A percentile compares a stretch with the other conserved stretches of the same genome.
These are phyloP conservation scores for Gossypium ekmanianum DNA, from an alignment of 345 rosid genomes.

Conservation along the genomic window DNA sequence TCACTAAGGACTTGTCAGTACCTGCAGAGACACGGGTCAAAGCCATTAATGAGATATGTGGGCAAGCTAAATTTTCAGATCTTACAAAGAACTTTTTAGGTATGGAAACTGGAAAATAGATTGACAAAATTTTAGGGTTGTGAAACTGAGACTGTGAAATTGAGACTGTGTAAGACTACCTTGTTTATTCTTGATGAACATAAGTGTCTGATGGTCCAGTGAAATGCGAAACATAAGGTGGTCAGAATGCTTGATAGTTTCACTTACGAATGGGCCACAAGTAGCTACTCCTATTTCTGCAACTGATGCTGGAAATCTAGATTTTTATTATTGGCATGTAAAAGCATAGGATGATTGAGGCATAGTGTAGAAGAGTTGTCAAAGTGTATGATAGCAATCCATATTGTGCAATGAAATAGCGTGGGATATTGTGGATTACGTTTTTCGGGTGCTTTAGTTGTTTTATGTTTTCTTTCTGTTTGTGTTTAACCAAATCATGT, in stretches of 20 bases:
- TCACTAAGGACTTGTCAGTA: slow-evolving; percentile 74
- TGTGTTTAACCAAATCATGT: no score
- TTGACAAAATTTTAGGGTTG: no score
- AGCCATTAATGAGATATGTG: slow-evolving; percentile 58
- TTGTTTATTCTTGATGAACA: neutral
- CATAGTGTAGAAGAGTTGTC: neutral
- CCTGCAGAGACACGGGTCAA: slow-evolving; percentile 51
- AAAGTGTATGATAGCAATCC: neutral
- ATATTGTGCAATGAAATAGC: neutral
- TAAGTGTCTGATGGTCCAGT: neutral
- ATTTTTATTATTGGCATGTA: neutral
- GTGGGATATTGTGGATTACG: neutral
- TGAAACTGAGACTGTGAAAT: no score
- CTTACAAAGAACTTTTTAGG: slow-evolving; percentile 78
- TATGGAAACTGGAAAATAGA: slow-evolving; percentile 29
- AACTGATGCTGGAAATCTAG: neutral
- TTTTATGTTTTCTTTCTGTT: no score
- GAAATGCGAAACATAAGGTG: neutral
- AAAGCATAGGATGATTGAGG: neutral
- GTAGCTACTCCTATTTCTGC: neutral
- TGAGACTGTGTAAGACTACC: no score
- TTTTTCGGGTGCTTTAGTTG: neutral
- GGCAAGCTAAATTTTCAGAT: slow-evolving; percentile 63
- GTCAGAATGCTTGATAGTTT: neutral
- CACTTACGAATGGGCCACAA: neutral